A percentile compares a stretch with the other conserved stretches of the same genome.
Evolutionary conservation across 768 basidiomycete genomes (phyloP).

Genomic region (Tricholoma sp.): DNA sequence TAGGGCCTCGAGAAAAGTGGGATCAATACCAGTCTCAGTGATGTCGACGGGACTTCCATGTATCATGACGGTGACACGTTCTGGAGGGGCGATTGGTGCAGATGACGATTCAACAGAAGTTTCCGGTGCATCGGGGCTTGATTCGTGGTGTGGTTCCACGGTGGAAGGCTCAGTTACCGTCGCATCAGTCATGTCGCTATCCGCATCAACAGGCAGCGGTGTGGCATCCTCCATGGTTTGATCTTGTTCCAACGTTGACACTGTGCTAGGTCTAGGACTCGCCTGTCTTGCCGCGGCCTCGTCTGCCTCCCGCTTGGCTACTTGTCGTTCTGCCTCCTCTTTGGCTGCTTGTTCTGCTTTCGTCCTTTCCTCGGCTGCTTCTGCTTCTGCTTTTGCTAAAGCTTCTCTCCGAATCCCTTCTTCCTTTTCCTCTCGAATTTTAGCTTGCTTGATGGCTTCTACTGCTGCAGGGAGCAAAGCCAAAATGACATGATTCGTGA

Average conservation of each 20-base stretch:
- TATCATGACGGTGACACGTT: constrained; percentile 83
- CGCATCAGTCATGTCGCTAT: constrained; percentile 51
- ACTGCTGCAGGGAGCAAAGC: constrained; percentile 77
- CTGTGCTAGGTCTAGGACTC: neutral
- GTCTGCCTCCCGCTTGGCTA: constrained; percentile 15
- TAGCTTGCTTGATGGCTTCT: constrained; percentile 53
- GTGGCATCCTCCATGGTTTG: constrained; percentile 30
- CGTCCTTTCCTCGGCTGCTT: constrained; percentile 31
- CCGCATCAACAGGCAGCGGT: constrained; percentile 22
- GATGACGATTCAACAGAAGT: constrained; percentile 18
- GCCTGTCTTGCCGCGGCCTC: constrained; percentile 8
- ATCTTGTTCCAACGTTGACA: constrained; percentile 20
- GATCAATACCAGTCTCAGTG: constrained; percentile 97
- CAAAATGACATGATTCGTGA: constrained; percentile 68
- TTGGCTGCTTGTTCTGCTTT: constrained; percentile 28
- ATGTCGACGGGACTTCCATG: constrained; percentile 94
- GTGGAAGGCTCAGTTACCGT: constrained; percentile 12
- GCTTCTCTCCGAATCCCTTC: constrained; percentile 36
- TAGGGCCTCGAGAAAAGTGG: constrained; percentile 93
- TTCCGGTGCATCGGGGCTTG: constrained; percentile 15
- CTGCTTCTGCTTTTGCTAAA: constrained; percentile 31
- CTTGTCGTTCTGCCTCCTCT: constrained; percentile 23
- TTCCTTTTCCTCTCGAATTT: constrained; percentile 53
- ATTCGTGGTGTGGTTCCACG: constrained; percentile 4
- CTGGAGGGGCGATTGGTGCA: constrained; percentile 25